Evolutionary conservation across 495 filamentous ascomycete genomes (phyloP), one percentile per base, ranked within the genome.

Genomic region (Daldinia vernicosa): DNA sequence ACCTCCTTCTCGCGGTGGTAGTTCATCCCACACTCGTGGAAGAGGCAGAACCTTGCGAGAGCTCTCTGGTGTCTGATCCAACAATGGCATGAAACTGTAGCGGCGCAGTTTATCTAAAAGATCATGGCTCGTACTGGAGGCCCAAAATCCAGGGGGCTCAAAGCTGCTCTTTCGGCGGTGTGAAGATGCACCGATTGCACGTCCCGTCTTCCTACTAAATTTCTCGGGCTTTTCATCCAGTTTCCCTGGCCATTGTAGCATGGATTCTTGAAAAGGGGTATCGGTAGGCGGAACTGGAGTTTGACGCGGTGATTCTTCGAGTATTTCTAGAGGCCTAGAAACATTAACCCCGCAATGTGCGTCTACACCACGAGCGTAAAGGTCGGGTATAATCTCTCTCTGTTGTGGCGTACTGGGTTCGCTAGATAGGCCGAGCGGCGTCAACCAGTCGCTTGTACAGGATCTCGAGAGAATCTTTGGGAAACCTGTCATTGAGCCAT

Each of bases 401-500:
- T 63, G 63, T 40, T 72, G 35, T 1, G 53, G 53, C 26, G 57
- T 6, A 6, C 50, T 27, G 12, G 30, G 22, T 39, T 67, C 64
- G 1, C 54, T 55, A 24, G 67, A 61, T 11, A 77, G 51, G 19
- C 72, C 75, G 19, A 75, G 28, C 3, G 75, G 75, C 6, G 75
- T 77, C 28, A 77, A 26, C 75, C 75, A 77, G 26, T 77, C 75
- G 51, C 56, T 69, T 4, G 75, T 74, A 50, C 45, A 71, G 5
- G 72, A 37, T 27, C 72, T 73, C 14, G 75, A 77, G 32, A 17
- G 55, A 63, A 75, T 63, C 15, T 63, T 71, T 0, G 73, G 75
- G 35, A 75, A 71, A 2, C 63, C 66, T 26, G 72, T 75, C 28
- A 75, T 71, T 0, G 72, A 67, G 7, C 58, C 59, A 72, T 71